These are phyloP conservation scores for Fomes fomentarius DNA, from an alignment of 1,284 basidiomycete genomes.

Conservation along the genomic window DNA sequence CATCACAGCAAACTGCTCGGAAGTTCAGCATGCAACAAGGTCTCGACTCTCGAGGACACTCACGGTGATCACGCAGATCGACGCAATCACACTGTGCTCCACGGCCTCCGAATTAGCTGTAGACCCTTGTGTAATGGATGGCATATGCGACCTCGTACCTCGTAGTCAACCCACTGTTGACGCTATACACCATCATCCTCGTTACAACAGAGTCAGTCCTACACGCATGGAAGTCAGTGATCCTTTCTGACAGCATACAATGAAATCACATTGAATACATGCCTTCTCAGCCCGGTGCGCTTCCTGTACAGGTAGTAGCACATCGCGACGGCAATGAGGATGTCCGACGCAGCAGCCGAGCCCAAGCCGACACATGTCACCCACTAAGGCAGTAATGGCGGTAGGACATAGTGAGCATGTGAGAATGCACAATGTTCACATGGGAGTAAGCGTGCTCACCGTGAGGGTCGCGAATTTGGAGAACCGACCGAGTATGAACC, in stretches of 20 bases:
- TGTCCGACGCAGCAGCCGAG: constrained; percentile 33
- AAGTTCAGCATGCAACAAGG: too few relatives aligned
- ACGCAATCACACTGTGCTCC: constrained; percentile 30
- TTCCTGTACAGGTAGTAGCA: constrained; percentile 33
- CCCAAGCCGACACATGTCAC: constrained; percentile 35
- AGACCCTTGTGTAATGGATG: background rate
- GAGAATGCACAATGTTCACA: background rate
- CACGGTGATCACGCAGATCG: constrained; percentile 27
- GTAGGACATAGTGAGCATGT: background rate
- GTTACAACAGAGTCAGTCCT: constrained; percentile 37
- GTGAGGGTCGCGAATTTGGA: constrained; percentile 31
- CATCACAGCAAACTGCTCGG: constrained; percentile 32
- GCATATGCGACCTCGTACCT: constrained; percentile 23
- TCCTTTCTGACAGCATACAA: background rate
- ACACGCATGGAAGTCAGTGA: background rate
- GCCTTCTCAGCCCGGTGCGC: constrained; percentile 35
- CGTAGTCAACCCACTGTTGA: constrained; percentile 37
- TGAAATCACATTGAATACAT: background rate
- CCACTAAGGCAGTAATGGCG: too few relatives aligned
- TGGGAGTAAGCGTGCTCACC: constrained; percentile 8
- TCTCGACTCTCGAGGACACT: too few relatives aligned
- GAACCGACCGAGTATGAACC: constrained; percentile 31
- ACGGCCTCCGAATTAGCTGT: background rate
- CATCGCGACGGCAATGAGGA: constrained; percentile 34
- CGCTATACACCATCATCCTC: constrained; percentile 35